Base-by-base conservation (phyloP, 129 eudicot genomes). In the Chrysanthemum makinoi region DNA sequence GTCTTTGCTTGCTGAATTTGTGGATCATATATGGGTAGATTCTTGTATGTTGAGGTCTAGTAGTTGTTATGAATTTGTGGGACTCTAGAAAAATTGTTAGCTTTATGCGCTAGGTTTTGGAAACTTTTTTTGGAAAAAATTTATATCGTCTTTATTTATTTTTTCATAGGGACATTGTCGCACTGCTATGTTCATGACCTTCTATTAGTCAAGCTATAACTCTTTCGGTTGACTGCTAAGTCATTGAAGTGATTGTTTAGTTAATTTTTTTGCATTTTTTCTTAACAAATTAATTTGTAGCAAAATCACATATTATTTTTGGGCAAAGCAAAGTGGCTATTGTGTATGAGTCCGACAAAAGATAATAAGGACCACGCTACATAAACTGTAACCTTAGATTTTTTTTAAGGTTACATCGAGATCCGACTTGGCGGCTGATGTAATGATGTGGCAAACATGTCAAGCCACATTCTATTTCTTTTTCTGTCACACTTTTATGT, bases 391-490 rank as follows among this genome's bases (percentile, higher is more conserved):
- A 6, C 2, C 22, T 58, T 58, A 4, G 22, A 58, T 10, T 1
- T 20, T 56, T n/a, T 10, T 58, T 7, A 14, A 26, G 15, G 14
- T 15, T n/a, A 26, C 52, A 50, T 68, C 44, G 15, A 28, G 49
- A 49, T 67, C 46, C 26, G 11, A 48, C 72, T 67, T 13, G 46
- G 71, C 22, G 48, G 46, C 71, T 12, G 49, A 19, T 22, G 17
- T 48, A 56, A 44, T 5, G 49, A 19, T 22, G 17, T 48, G 71
- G 44, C 48, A 24, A 51, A 30, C 46, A n/a, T 52, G 69, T 18
- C 28, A 52, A n/a, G 47, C 44, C 26, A 1, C 61, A 15, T 69
- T 53, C 50, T 68, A 3, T 53, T 17, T 3, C 48, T 11, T 13
- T 16, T 30, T 33, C 10, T 53, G 51, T 69, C 33, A 35, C 61